Conservation (phyloP, 2,329 filamentous ascomycete species). For the Diaporthe ilicicola region DNA sequence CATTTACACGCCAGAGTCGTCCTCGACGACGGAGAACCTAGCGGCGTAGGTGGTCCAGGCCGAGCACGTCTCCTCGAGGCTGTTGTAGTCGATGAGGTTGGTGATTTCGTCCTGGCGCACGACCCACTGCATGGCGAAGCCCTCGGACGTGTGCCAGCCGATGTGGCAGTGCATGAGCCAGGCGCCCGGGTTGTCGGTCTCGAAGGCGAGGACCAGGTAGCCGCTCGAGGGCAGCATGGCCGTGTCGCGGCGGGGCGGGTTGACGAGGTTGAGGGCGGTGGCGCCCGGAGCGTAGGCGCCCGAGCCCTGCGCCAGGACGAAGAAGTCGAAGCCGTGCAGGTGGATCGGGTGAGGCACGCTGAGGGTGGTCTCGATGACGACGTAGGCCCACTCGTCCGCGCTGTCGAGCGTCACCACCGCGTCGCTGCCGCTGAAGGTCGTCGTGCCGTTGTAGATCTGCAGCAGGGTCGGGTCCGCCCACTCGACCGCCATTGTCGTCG, state of each 20-base stretch:
- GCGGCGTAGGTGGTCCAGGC: conserved; percentile 43
- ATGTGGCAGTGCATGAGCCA: conserved; percentile 59
- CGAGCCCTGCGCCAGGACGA: conserved; percentile 44
- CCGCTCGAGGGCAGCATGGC: conserved; percentile 54
- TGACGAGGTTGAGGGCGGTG: conserved; percentile 45
- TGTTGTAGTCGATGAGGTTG: conserved; percentile 34
- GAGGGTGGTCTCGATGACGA: conserved; percentile 43
- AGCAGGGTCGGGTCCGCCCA: conserved; percentile 56
- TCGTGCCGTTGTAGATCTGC: conserved; percentile 40
- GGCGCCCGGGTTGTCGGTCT: conserved; percentile 59
- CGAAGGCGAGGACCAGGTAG: conserved; percentile 58
- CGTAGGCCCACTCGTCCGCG: conserved; percentile 44
- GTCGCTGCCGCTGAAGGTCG: conserved; percentile 39
- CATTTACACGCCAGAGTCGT: conserved; percentile 45
- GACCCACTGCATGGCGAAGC: conserved; percentile 63
- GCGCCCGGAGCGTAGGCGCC: conserved; percentile 42
- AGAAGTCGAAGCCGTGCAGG: conserved; percentile 55
- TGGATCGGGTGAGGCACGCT: conserved; percentile 50
- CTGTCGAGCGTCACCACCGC: conserved; percentile 41
- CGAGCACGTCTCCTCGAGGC: conserved; percentile 42
- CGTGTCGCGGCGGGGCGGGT: conserved; percentile 58
- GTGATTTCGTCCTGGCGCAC: conserved; percentile 44
- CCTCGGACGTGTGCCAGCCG: conserved; percentile 59
- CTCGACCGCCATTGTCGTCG: conserved; percentile 54
- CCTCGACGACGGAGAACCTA: conserved; percentile 37